These are phyloP conservation scores for Cadophora luteo-olivacea DNA, from an alignment of 2,329 filamentous ascomycete genomes.

Conservation along the genomic window DNA sequence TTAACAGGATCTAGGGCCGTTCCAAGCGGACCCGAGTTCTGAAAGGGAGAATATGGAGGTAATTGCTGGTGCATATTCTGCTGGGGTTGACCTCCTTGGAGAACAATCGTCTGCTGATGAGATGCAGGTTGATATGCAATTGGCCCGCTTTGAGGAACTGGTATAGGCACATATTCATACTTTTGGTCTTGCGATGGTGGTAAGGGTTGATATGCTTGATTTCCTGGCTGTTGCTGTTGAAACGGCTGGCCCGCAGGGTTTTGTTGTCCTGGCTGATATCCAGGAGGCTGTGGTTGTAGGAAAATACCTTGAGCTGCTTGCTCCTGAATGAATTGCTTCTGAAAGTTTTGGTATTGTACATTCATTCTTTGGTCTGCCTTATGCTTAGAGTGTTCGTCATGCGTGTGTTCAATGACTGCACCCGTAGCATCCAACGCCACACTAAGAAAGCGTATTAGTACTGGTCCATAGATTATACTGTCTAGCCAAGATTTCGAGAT, in stretches of 20 bases:
- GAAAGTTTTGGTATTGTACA: slow-evolving; percentile 44
- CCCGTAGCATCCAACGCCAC: slow-evolving; percentile 48
- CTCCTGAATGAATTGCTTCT: slow-evolving; percentile 35
- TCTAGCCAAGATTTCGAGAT: background rate
- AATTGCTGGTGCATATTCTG: background rate
- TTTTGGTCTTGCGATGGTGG: slow-evolving; percentile 26
- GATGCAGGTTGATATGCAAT: slow-evolving; percentile 18
- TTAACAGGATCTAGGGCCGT: background rate
- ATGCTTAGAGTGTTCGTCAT: slow-evolving; percentile 46
- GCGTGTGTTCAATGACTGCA: slow-evolving; percentile 46
- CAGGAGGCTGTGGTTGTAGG: slow-evolving; percentile 15
- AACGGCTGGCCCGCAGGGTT: slow-evolving; percentile 14
- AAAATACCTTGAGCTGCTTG: slow-evolving; percentile 33
- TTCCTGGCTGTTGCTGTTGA: background rate
- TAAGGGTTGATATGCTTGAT: slow-evolving; percentile 22
- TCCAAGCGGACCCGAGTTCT: background rate
- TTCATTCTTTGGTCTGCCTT: slow-evolving; percentile 46
- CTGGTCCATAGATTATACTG: background rate
- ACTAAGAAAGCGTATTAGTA: background rate
- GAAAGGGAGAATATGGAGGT: slow-evolving; percentile 12
- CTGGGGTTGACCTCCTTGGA: background rate
- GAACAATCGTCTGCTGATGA: slow-evolving; percentile 21
- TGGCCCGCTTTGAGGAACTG: background rate
- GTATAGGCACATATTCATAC: slow-evolving; percentile 26
- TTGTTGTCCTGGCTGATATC: slow-evolving; percentile 22